Evolutionary conservation across 2,329 filamentous ascomycete species (phyloP), one percentile per base, ranked within the genome.

Genomic region (Chalaropsis thielavioides): DNA sequence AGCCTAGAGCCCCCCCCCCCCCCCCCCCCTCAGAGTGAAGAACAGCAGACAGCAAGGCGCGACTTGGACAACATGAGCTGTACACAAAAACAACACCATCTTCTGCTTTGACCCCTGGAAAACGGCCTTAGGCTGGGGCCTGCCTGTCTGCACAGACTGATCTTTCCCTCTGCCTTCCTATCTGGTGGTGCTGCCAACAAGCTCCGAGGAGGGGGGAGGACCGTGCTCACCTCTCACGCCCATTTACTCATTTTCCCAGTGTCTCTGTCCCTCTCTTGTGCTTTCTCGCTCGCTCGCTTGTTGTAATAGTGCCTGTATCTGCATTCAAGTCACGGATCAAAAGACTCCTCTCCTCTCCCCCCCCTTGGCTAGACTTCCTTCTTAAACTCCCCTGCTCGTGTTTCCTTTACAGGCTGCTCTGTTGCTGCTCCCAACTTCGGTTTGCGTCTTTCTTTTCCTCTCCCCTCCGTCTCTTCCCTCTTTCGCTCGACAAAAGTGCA

Each of bases 341-440:
- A 60, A 43, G 56, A 49, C 44, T 62, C 38, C 27, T 43, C 46
- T 63, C 61, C 43, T n/a, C 49, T 31, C 24, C 22, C 15, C 41
- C 19, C 54, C 38, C 15, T 44, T 58, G 46, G 10, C 19, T 40
- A 38, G n/a, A 58, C 54, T 58, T 31, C 35, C n/a, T 51, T 35
- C 60, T 63, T 46, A 38, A 54, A 31, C 27, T 54, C 27, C 63
- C 44, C 27, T 60, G 38, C 54, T 51, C 58, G 43, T 27, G 60
- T 60, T 61, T 58, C 54, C 15, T 58, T 74, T 77, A 40, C 54
- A 61, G 43, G 59, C 35, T 24, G 38, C 38, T 61, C n/a, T 61
- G 22, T 15, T 43, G 38, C 43, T 61, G 43, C 38, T 61, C 59
- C 59, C 40, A 61, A 43, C 38, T 46, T 61, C 59, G 38, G n/a